Evolutionary conservation across 2,329 filamentous ascomycete species (phyloP).

Genomic region (Xylaria sp.): DNA sequence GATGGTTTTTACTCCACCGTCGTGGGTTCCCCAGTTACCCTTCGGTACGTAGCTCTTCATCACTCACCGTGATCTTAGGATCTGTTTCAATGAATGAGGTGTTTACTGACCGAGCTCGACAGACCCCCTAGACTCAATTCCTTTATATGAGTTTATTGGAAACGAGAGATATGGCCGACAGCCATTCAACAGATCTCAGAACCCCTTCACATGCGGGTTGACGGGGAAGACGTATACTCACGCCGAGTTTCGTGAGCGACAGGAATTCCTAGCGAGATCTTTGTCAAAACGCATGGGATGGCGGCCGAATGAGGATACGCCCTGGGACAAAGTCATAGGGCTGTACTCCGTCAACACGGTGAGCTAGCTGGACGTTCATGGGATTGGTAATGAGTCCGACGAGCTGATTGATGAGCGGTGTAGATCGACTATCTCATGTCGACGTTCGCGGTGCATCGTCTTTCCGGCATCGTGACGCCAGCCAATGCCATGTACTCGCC

Average conservation of each 20-base stretch:
- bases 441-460: conserved; percentile 73
- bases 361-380: conserved; percentile 33
- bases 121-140: conserved; percentile 69
- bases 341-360: conserved; percentile 78
- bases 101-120: neutral
- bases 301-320: conserved; percentile 73
- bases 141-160: conserved; percentile 76
- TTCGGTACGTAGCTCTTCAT: conserved; percentile 42
- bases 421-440: conserved; percentile 73
- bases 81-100: neutral
- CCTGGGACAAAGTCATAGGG: conserved; percentile 80
- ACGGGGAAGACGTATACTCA: conserved; percentile 71
- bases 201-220: conserved; percentile 78
- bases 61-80: neutral
- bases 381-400: neutral
- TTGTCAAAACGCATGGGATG: conserved; percentile 75
- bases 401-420: conserved; percentile 22
- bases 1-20: conserved; percentile 48
- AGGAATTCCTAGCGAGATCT: conserved; percentile 71
- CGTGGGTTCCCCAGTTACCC: conserved; percentile 46
- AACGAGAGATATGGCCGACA: conserved; percentile 73
- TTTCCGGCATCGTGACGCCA: conserved; percentile 73
- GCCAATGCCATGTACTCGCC: conserved; percentile 77
- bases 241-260: conserved; percentile 70
- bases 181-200: conserved; percentile 66